phyloP scores from a whole-genome alignment of 805 yeast genomes.

The Candida tallmaniae region DNA sequence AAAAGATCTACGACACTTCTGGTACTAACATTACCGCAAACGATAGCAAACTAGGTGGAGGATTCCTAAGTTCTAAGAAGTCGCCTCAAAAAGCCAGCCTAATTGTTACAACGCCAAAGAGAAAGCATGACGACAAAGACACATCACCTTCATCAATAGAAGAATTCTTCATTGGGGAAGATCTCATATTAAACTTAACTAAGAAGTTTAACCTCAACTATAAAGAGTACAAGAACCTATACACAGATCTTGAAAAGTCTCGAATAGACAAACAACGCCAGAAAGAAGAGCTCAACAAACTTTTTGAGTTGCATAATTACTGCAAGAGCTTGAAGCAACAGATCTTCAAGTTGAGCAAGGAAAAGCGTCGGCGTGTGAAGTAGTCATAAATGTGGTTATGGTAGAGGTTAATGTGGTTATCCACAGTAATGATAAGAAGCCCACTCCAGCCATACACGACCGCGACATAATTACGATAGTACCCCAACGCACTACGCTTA shows the following conservation, averaged over 20 bases:
- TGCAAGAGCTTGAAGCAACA: conserved; percentile 52
- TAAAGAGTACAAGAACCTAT: conserved; percentile 46
- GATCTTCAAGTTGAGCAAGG: conserved; percentile 16
- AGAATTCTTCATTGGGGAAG: conserved; percentile 14
- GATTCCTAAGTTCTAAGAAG: not conserved
- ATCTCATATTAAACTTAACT: conserved; percentile 34
- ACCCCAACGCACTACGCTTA: no score
- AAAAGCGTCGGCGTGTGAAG: not conserved
- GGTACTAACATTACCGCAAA: conserved; percentile 1
- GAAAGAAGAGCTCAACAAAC: conserved; percentile 24
- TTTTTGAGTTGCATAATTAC: conserved; percentile 48
- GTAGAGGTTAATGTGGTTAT: no score
- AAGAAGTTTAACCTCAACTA: conserved; percentile 44
- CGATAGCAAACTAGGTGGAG: conserved; percentile 1
- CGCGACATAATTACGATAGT: no score
- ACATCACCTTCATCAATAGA: conserved; percentile 34
- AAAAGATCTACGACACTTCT: conserved; percentile 19
- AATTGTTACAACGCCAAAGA: conserved; percentile 1
- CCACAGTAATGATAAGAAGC: no score
- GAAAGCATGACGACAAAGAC: conserved; percentile 5
- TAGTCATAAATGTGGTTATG: not conserved
- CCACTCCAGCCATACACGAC: no score
- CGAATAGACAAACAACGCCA: conserved; percentile 1
- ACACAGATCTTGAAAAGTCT: conserved; percentile 20
- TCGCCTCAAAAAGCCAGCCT: not conserved